Evolutionary conservation across 305 asterid species (phyloP), one percentile per base, ranked within the genome.

Genomic region (Solanum aculeatissimum): DNA sequence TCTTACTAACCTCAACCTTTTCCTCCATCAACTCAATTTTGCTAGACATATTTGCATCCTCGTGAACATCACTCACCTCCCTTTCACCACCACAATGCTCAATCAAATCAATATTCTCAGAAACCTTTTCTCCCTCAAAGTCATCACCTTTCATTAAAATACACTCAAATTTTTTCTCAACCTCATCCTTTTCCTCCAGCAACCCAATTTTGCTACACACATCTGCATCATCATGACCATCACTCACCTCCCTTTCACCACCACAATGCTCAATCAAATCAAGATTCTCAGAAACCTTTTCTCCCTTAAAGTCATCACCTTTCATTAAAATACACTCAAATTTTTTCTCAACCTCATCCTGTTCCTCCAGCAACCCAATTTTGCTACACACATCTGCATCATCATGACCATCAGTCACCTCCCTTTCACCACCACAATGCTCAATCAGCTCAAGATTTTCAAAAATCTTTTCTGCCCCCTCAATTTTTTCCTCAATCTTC

Each of bases 251-350:
- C 51, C 75, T 72, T 71, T 58, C 85, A 42, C 81, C 88, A 81
- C 62, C 82, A 70, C 83, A 80, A 57, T 75, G 87, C 35, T 71
- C 68, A 86, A 42, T 32, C 79, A 23, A 83, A 80, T 80, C 84
- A 60, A 49, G 83, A 74, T 75, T 87, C 45, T 79, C 87, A 86
- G 7, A 43, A 32, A 65, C 9, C 71, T 86, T 85, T 80, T 69
- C 54, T 9, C 78, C 87, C 66, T 72, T 86, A 60, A 63, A 85
- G 77, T 86, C 82, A 85, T 85, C 85, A 83, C 43, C 87, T 86
- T 79, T 85, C 81, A 84, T 80, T 7, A 45, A 51, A 40, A 27
- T 35, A 54, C n/a, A 85, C 68, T 60, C 68, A 60, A 60, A 21
- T 11, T 23, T 40, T 40, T 40, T 40, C 9, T 58, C 65, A 4